A percentile compares a stretch with the other conserved stretches of the same genome.
Evolutionary conservation across 1,284 basidiomycete genomes (phyloP).

Genomic region (Tylopilus orsonianus): DNA sequence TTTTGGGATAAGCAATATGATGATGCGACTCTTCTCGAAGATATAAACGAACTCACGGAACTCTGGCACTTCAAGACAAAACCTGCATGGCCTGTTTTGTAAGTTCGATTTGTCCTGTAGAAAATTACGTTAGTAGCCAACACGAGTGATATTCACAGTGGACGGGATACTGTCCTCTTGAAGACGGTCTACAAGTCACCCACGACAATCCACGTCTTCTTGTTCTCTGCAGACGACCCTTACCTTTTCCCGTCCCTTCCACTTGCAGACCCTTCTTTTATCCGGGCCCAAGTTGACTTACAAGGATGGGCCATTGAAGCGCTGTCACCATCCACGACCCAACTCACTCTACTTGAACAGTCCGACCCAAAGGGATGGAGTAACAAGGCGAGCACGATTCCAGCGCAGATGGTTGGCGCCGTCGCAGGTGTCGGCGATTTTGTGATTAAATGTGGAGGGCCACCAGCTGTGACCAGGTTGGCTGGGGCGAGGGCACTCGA

Average conservation of each 20-base stretch:
- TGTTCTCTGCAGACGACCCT: constrained; percentile 90
- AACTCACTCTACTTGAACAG: constrained; percentile 93
- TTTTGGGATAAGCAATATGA: constrained; percentile 94
- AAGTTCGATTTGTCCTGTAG: constrained; percentile 34
- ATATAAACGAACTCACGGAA: constrained; percentile 90
- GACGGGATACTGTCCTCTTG: constrained; percentile 87
- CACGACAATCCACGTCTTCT: constrained; percentile 92
- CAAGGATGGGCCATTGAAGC: constrained; percentile 98
- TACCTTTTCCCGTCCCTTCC: constrained; percentile 84
- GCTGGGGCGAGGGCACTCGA: constrained; percentile 76
- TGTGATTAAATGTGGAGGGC: constrained; percentile 92
- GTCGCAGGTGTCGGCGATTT: constrained; percentile 92
- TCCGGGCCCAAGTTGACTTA: constrained; percentile 92
- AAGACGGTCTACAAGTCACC: constrained; percentile 98
- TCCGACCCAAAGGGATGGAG: constrained; percentile 98
- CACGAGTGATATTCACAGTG: constrained; percentile 46
- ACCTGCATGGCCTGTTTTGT: constrained; percentile 91
- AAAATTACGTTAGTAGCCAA: constrained; percentile 10
- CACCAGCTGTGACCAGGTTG: constrained; percentile 85
- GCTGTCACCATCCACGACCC: constrained; percentile 92
- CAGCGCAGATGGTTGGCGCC: constrained; percentile 85
- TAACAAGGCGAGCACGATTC: constrained; percentile 86
- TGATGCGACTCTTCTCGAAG: constrained; percentile 82
- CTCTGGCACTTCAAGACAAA: constrained; percentile 90
- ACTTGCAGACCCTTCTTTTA: constrained; percentile 69